Evolutionary conservation across 257 asterid species (phyloP).

Genomic region (Datura wrightii): DNA sequence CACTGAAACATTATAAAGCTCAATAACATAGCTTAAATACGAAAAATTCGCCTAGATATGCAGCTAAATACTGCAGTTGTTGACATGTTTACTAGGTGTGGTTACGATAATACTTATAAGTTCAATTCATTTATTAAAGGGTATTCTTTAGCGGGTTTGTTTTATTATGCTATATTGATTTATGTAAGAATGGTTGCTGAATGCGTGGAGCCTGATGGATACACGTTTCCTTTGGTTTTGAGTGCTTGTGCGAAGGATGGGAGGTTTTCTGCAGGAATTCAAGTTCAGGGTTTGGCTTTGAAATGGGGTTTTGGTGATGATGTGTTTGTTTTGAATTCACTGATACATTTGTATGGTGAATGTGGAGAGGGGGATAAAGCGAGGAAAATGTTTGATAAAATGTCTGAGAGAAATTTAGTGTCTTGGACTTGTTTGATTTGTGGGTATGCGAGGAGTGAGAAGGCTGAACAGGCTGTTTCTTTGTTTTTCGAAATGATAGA

Average conservation of each 20-base stretch:
- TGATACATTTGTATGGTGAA: slow-evolving; percentile 54
- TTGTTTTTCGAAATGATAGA: slow-evolving; percentile 59
- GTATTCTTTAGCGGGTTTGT: slow-evolving; percentile 42
- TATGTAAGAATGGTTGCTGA: slow-evolving; percentile 49
- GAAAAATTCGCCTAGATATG: slow-evolving; percentile 41
- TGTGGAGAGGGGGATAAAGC: slow-evolving; percentile 57
- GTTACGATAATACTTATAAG: slow-evolving; percentile 37
- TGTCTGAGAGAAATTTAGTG: slow-evolving; percentile 57
- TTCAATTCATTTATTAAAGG: slow-evolving; percentile 58
- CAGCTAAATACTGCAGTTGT: slow-evolving; percentile 51
- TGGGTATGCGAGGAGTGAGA: slow-evolving; percentile 48
- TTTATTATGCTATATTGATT: slow-evolving; percentile 41
- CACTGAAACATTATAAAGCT: no score
- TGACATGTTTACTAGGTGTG: slow-evolving; percentile 64
- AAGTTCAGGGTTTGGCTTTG: slow-evolving; percentile 49
- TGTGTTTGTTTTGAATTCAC: slow-evolving; percentile 52
- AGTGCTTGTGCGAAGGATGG: slow-evolving; percentile 53
- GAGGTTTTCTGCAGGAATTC: slow-evolving; percentile 49
- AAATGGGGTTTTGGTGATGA: slow-evolving; percentile 51
- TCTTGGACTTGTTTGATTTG: slow-evolving; percentile 68
- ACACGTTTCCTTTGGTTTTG: slow-evolving; percentile 61
- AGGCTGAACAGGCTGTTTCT: slow-evolving; percentile 51
- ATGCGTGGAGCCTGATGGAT: slow-evolving; percentile 51
- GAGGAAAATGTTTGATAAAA: slow-evolving; percentile 59
- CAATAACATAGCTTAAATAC: no score